Percentiles rank a stretch among this genome's conserved stretches.
These are phyloP conservation scores for Bassia scoparia DNA, from an alignment of 148 eudicot genomes.

Conservation along the genomic window DNA sequence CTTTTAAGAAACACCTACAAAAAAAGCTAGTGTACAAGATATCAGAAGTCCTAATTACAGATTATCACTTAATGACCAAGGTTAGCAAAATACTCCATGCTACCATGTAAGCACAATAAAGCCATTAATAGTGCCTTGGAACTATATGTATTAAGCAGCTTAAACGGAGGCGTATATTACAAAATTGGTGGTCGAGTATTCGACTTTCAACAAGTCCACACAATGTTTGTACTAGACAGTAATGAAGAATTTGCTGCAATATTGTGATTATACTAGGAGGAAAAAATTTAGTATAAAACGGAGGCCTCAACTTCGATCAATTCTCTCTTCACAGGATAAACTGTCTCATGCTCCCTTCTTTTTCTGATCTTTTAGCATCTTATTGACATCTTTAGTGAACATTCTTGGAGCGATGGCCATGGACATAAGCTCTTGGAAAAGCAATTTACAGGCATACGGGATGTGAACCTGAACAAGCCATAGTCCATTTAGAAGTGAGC, in stretches of 20 bases:
- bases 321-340: background rate
- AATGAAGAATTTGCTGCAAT: background rate
- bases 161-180: background rate
- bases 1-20: no score
- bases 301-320: background rate
- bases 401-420: slow-evolving; percentile 99
- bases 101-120: background rate
- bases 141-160: no score
- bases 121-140: background rate
- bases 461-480: slow-evolving; percentile 66
- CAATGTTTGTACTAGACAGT: background rate
- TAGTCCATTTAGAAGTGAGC: background rate
- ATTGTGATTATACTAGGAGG: background rate
- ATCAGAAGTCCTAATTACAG: no score
- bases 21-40: no score
- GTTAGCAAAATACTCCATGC: no score
- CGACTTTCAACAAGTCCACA: background rate
- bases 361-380: slow-evolving; percentile 56
- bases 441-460: slow-evolving; percentile 92
- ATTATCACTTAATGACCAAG: no score
- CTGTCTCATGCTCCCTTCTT: slow-evolving; percentile 50
- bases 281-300: background rate
- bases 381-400: slow-evolving; percentile 80
- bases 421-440: slow-evolving; percentile 97
- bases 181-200: slow-evolving; percentile 4